Conservation (phyloP, 1,284 basidiomycete species). For the Tausonia pullulans region DNA sequence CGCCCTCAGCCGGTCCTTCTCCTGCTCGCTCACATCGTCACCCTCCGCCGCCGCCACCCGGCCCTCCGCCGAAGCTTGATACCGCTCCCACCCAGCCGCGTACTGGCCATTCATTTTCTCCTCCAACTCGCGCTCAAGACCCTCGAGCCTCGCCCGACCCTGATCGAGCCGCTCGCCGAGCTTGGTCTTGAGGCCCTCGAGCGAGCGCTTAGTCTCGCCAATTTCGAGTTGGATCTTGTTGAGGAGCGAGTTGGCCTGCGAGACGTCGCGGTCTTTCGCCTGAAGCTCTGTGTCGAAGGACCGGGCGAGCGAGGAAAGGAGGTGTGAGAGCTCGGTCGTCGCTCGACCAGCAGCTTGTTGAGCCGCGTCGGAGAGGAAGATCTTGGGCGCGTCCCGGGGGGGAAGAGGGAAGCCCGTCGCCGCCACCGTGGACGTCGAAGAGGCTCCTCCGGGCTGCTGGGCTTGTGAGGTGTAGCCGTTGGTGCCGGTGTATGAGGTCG, state of each 20-base stretch:
- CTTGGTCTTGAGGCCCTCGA: slow-evolving; percentile 57
- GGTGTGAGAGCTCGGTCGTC: slow-evolving; percentile 69
- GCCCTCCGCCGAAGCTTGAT: slow-evolving; percentile 72
- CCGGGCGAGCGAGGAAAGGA: slow-evolving; percentile 82
- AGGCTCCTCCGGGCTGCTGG: slow-evolving; percentile 6
- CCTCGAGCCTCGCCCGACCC: slow-evolving; percentile 48
- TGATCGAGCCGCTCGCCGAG: slow-evolving; percentile 54
- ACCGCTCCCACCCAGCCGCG: slow-evolving; percentile 79
- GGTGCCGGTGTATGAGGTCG: background rate
- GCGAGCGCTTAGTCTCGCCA: slow-evolving; percentile 67
- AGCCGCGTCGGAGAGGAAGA: slow-evolving; percentile 79
- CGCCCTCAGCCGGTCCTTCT: background rate
- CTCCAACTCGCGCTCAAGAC: slow-evolving; percentile 55
- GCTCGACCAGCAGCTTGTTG: slow-evolving; percentile 77
- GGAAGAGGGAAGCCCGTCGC: slow-evolving; percentile 21
- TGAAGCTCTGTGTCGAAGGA: slow-evolving; percentile 87
- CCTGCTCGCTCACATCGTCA: background rate
- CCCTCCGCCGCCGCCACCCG: slow-evolving; percentile 45
- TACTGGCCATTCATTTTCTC: slow-evolving; percentile 68
- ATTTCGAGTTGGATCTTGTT: slow-evolving; percentile 86
- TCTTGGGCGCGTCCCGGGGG: slow-evolving; percentile 38
- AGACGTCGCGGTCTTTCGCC: slow-evolving; percentile 83
- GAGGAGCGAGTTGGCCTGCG: slow-evolving; percentile 78
- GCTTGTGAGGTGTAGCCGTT: background rate
- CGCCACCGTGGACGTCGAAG: slow-evolving; percentile 11